phyloP scores from a whole-genome alignment of 225 moss, liverwort and hornwort genomes.

The Pseudoscleropodium purum region DNA sequence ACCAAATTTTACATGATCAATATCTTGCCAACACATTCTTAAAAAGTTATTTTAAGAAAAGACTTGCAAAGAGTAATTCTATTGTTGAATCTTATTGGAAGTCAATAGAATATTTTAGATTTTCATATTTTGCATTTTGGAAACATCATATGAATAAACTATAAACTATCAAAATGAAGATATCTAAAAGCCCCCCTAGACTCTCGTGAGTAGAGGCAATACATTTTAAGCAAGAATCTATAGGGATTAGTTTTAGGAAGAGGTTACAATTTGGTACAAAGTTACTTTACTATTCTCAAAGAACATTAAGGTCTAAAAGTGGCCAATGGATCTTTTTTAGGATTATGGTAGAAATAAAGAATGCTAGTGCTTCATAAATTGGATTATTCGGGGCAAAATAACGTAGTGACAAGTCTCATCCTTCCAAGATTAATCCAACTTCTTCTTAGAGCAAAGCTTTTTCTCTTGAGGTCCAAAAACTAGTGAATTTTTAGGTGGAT shows the following conservation, averaged over 20 bases:
- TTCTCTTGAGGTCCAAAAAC: neutral
- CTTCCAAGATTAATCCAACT: neutral
- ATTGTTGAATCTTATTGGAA: neutral
- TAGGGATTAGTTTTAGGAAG: neutral
- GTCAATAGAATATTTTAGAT: neutral
- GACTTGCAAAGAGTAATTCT: rapidly evolving
- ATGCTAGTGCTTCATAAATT: neutral
- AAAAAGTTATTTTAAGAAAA: neutral
- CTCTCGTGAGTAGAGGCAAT: neutral
- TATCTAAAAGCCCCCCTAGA: rapidly evolving
- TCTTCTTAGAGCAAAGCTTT: neutral
- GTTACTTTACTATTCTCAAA: neutral
- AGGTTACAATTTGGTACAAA: neutral
- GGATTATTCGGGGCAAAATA: neutral
- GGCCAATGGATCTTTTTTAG: neutral
- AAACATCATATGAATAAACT: neutral
- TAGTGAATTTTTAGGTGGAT: neutral
- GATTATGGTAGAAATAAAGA: neutral
- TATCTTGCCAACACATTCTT: neutral
- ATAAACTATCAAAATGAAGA: neutral
- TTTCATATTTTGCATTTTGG: neutral
- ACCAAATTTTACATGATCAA: neutral
- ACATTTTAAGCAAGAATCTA: rapidly evolving
- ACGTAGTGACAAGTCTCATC: rapidly evolving
- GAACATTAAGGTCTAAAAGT: neutral